Evolutionary conservation across 2,329 filamentous ascomycete genomes (phyloP).

Genomic region (Pseudocercospora fijiensis): DNA sequence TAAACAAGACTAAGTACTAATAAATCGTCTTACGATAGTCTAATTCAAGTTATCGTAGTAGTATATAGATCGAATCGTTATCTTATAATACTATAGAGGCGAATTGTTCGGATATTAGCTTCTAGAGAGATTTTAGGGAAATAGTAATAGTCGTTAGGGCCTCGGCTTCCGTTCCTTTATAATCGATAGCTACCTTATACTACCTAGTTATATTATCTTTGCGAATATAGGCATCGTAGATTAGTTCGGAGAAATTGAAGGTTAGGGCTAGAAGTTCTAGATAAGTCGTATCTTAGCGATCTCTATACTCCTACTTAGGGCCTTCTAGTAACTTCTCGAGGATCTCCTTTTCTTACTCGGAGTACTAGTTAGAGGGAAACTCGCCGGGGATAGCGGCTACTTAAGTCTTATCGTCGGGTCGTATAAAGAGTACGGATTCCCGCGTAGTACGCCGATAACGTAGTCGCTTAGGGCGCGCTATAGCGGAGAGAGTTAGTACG

Average conservation of each 20-base stretch:
- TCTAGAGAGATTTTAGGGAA: too few relatives aligned
- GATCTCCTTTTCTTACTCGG: conserved; percentile 10
- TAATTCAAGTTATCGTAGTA: too few relatives aligned
- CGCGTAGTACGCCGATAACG: too few relatives aligned
- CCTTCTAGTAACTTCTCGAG: conserved; percentile 9
- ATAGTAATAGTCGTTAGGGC: too few relatives aligned
- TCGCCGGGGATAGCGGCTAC: too few relatives aligned
- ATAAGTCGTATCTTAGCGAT: neutral
- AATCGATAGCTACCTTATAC: too few relatives aligned
- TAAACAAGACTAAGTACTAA: neutral
- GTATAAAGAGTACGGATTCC: neutral
- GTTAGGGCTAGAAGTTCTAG: neutral
- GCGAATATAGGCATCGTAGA: too few relatives aligned
- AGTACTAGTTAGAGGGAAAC: neutral
- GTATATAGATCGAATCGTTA: neutral
- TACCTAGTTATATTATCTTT: too few relatives aligned
- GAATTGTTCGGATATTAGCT: neutral
- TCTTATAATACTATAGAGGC: too few relatives aligned
- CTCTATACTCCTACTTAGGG: too few relatives aligned
- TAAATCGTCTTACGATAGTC: neutral
- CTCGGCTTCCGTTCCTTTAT: too few relatives aligned
- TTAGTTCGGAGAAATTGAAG: neutral
- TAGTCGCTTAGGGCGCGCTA: neutral
- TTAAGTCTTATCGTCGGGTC: neutral
- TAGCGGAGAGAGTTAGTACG: too few relatives aligned